A percentile compares a stretch with the other conserved stretches of the same genome.
Evolutionary conservation across 2,329 filamentous ascomycete species (phyloP).

Genomic region (Phaeosphaeria sp.): DNA sequence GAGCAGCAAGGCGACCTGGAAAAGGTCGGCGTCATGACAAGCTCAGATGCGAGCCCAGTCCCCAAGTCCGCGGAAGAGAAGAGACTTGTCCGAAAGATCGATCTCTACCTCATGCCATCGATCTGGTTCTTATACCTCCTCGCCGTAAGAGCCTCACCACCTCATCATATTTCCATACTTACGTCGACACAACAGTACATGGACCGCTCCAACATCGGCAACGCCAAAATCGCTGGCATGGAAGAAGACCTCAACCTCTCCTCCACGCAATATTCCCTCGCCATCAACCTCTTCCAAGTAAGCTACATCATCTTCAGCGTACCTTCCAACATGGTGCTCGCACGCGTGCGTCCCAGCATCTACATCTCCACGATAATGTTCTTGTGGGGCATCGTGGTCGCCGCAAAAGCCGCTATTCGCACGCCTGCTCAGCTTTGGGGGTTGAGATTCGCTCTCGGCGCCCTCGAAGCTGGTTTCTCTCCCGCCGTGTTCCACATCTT

Average conservation of each 20-base stretch:
- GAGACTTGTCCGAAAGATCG: constrained; percentile 8
- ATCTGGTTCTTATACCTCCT: constrained; percentile 12
- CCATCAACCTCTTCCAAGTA: constrained; percentile 65
- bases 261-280: constrained; percentile 53
- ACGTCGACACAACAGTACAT: constrained; percentile 53
- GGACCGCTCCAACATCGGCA: constrained; percentile 41
- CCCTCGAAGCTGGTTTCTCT: constrained; percentile 7
- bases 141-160: neutral
- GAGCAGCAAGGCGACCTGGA: neutral
- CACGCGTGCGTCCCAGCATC: constrained; percentile 7
- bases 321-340: constrained; percentile 9
- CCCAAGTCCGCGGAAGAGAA: constrained; percentile 9
- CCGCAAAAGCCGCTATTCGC: constrained; percentile 54
- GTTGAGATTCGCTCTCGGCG: constrained; percentile 6
- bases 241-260: constrained; percentile 22
- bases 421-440: constrained; percentile 18
- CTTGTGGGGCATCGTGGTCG: constrained; percentile 32
- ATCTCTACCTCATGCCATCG: constrained; percentile 9
- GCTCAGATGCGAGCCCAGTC: neutral
- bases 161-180: neutral
- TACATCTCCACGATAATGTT: constrained; percentile 14
- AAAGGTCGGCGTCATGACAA: neutral
- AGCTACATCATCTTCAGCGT: constrained; percentile 65
- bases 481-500: constrained; percentile 11
- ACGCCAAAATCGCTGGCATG: constrained; percentile 45